Base-by-base conservation (phyloP, 345 rosid genomes). In the Aquilaria yunnanensis region DNA sequence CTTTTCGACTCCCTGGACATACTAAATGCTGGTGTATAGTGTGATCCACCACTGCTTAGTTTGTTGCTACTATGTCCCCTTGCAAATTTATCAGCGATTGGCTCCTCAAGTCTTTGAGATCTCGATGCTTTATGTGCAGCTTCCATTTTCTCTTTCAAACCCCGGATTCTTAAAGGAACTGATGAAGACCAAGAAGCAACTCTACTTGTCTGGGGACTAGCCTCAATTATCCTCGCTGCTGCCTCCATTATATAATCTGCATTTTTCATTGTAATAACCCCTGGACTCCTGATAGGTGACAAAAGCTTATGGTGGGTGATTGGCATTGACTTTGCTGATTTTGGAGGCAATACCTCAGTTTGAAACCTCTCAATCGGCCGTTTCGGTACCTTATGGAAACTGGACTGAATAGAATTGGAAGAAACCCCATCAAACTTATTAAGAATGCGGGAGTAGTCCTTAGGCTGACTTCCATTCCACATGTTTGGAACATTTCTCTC, bases 141-240 rank as follows among this genome's bases (percentile, higher is more conserved):
- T 77, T 88, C 93, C 78, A 87, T 74, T 71, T 85, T 88, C 78
- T 81, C 81, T 77, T 86, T 88, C 75, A 90, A 72, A 77, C 87
- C 89, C 72, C 69, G 76, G 48, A 86, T 80, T 74, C 81, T 88
- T 80, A 86, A 60, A 51, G 95, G 97, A 78, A 79, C 87, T 16
- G 93, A 79, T 43, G 87, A 55, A 51, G 85, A 76, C 47, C 74
- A 70, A 8, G 74, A 77, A 14, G 88, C 68, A 54, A 73, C 72
- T 75, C 74, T 79, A 69, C 68, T 64, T 61, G 66, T 67, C 69
- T 67, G 75, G 43, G 96, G 87, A 75, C 85, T 81, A 49, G 85
- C 84, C 49, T 84, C 91, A n/a, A 85, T 85, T 52, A 94, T 88
- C 77, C 81, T 86, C 56, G 96, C 80, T 70, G 96, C 88, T 12